Conservation (phyloP, 2,329 filamentous ascomycete species). For the Coleophoma crateriformis region DNA sequence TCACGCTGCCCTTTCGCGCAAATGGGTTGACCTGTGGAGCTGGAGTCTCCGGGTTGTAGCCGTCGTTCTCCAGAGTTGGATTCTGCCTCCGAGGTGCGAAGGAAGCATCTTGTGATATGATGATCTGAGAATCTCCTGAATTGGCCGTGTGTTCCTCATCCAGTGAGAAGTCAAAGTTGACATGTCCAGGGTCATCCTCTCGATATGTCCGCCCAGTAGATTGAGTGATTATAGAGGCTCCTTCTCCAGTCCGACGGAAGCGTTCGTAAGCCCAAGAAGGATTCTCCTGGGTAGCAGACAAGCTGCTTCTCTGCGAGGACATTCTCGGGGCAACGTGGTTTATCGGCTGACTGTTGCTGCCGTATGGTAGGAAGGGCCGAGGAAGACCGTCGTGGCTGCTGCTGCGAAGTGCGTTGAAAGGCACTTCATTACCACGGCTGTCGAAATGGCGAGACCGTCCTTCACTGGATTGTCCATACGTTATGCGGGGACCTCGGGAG, state of each 20-base stretch:
- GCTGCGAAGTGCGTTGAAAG: not conserved
- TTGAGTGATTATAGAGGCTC: conserved; percentile 13
- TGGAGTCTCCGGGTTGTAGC: conserved; percentile 22
- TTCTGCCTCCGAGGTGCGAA: conserved; percentile 3
- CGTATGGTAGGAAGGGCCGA: not conserved
- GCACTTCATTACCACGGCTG: not conserved
- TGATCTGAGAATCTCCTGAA: conserved; percentile 3
- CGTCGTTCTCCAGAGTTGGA: not conserved
- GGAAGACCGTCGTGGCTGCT: not conserved
- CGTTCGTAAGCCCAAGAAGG: conserved; percentile 19
- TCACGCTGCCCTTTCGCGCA: conserved; percentile 19
- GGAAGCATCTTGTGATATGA: conserved; percentile 17
- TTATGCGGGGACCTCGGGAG: too few relatives aligned
- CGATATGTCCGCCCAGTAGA: conserved; percentile 21
- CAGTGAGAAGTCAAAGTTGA: conserved; percentile 12
- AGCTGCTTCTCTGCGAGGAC: conserved; percentile 15
- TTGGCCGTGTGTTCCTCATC: conserved; percentile 3
- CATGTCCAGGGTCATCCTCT: conserved; percentile 20
- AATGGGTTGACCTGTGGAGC: conserved; percentile 24
- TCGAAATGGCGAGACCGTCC: not conserved
- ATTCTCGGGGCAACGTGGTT: not conserved
- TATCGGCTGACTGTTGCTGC: not conserved
- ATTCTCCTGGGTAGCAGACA: conserved; percentile 24
- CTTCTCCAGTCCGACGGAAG: conserved; percentile 6
- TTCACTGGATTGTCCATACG: not conserved